Evolutionary conservation across 768 basidiomycete genomes (phyloP).

Genomic region (Boletus sp.): DNA sequence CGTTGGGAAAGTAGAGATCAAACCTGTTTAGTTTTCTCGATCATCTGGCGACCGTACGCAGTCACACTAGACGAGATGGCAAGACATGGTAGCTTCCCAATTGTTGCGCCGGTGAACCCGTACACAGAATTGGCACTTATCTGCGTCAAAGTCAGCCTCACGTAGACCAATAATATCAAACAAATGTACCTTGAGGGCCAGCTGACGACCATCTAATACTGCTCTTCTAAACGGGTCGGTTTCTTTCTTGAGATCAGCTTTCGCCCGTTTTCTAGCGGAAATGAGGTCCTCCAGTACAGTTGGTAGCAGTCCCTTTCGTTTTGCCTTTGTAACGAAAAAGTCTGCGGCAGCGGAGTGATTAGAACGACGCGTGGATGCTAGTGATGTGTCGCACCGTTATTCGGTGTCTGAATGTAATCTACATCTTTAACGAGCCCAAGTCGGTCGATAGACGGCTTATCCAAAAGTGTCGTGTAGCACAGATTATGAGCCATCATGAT

Average conservation of each 20-base stretch:
- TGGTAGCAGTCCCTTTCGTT: constrained; percentile 87
- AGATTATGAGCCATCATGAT: constrained; percentile 99
- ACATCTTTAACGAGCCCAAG: constrained; percentile 76
- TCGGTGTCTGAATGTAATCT: constrained; percentile 94
- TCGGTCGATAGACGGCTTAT: constrained; percentile 74
- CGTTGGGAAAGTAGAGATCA: constrained; percentile 1
- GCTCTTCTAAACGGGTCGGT: constrained; percentile 97
- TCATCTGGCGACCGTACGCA: constrained; percentile 98
- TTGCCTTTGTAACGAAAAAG: constrained; percentile 70
- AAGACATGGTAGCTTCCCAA: constrained; percentile 95
- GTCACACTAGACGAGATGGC: constrained; percentile 95
- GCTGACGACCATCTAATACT: constrained; percentile 94
- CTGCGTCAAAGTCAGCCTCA: constrained; percentile 42
- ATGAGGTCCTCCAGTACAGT: constrained; percentile 93
- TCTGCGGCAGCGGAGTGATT: constrained; percentile 47
- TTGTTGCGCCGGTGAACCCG: constrained; percentile 96
- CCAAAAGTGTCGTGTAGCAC: constrained; percentile 95
- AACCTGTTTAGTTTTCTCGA: constrained; percentile 91
- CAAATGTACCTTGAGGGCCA: constrained; percentile 80
- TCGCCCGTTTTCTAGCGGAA: constrained; percentile 89
- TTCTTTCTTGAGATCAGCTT: constrained; percentile 94
- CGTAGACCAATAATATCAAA: not conserved
- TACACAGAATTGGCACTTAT: constrained; percentile 99
- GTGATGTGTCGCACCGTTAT: constrained; percentile 63
- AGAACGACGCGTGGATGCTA: not conserved